Base-by-base conservation (phyloP, 164 flowering plant genomes). In the Amborella trichopoda region DNA sequence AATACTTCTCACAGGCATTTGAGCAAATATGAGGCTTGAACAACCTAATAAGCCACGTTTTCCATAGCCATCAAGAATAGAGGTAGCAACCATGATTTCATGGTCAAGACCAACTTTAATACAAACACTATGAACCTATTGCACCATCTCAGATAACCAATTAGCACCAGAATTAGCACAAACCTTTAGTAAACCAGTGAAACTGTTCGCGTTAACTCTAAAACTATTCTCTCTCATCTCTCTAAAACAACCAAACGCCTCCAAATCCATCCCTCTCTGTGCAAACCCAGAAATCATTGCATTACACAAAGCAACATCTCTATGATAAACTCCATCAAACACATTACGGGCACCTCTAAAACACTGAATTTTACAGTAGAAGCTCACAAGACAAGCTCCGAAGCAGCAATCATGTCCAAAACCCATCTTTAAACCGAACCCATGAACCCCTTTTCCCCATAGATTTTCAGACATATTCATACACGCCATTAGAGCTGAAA, bases 261-360 rank as follows among this genome's bases (percentile, higher is more conserved):
- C 65, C 18, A 1, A 19, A 8, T 54, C 54, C 44, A 60, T 27
- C 5, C 73, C 64, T 47, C 66, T 68, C 36, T 68, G 70, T 28
- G 59, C 58, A 46, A 24, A 66, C 11, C 62, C 71, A 4, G 67
- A 60, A 6, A 72, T 65, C 64, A 72, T 60, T 19, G 67, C 62
- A 72, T 72, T 68, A 73, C 76, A 72, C 17, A 71, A 71, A 40
- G 68, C 72, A 46, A 71, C 72, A 45, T 71, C 75, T 50, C 38
- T 64, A 0, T 48, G 37, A 11, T 17, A 28, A 49, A 68, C 49
- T 11, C 38, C 48, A 33, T 65, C 52, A 36, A 68, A 71, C 23
- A 59, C 46, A 37, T 22, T 26, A 42, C 43, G 40, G 1, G 75
- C 75, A 36, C 50, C 60, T 23, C 46, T 53, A 13, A 64, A 9